phyloP scores from a whole-genome alignment of 495 filamentous ascomycete species.

The Monascus purpureus region DNA sequence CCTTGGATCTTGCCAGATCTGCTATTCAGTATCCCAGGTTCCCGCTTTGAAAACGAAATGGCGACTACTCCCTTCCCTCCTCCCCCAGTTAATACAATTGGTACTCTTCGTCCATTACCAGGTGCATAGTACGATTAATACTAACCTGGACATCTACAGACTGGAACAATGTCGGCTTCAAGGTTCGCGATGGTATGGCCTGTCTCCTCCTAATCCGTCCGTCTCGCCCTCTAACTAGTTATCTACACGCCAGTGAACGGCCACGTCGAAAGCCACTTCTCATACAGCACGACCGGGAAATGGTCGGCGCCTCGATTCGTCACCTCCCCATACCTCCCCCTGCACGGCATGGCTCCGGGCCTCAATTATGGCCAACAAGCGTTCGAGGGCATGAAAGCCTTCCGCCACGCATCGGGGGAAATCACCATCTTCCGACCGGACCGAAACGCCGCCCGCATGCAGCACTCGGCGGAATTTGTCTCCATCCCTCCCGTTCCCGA shows the following conservation, averaged over 20 bases:
- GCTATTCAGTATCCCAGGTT: neutral
- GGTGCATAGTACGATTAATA: too few species aligned
- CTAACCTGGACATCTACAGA: too few species aligned
- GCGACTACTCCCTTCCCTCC: constrained; percentile 51
- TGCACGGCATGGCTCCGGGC: constrained; percentile 82
- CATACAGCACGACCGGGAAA: constrained; percentile 40
- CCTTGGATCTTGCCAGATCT: too few species aligned
- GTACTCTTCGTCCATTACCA: too few species aligned
- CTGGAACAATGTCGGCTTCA: constrained; percentile 85
- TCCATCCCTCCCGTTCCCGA: constrained; percentile 65
- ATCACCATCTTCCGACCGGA: constrained; percentile 74
- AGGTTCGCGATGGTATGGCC: constrained; percentile 67
- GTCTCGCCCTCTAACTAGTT: neutral
- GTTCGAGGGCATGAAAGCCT: constrained; percentile 88
- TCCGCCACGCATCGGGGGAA: constrained; percentile 46
- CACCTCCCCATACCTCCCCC: constrained; percentile 57
- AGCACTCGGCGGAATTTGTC: constrained; percentile 60
- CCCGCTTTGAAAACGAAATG: neutral
- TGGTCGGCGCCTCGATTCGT: constrained; percentile 68
- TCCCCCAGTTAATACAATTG: constrained; percentile 64
- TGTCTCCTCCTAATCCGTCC: neutral
- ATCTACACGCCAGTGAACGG: constrained; percentile 5
- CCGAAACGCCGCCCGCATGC: constrained; percentile 69
- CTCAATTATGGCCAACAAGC: constrained; percentile 92
- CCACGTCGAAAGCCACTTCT: constrained; percentile 40